Evolutionary conservation across 2,329 filamentous ascomycete species (phyloP).

Genomic region (Alternaria dauci): DNA sequence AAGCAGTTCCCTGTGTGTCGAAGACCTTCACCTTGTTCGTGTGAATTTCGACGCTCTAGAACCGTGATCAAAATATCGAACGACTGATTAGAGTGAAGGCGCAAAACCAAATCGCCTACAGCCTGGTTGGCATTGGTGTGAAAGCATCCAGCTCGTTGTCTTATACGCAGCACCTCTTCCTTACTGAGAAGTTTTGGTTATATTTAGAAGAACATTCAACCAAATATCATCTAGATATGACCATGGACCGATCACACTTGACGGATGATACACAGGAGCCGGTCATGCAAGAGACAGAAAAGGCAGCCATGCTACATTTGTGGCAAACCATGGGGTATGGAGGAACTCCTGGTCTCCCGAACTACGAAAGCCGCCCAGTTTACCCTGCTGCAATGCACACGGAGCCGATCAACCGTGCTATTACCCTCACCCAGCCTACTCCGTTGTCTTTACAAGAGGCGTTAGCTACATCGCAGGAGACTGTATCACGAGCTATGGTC

Average conservation of each 20-base stretch:
- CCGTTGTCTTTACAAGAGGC: neutral
- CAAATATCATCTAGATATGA: neutral
- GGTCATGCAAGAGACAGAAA: neutral
- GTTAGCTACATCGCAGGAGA: neutral
- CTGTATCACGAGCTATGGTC: fast-evolving
- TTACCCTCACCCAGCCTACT: neutral
- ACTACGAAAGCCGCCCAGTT: neutral
- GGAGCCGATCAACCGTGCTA: neutral
- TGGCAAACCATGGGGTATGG: neutral
- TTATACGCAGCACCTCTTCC: neutral
- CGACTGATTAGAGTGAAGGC: neutral
- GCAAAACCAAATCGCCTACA: neutral
- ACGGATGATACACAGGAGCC: neutral
- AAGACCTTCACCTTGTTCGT: neutral
- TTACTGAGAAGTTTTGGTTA: neutral
- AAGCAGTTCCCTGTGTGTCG: neutral
- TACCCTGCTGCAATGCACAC: neutral
- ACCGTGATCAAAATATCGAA: neutral
- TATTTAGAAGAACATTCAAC: neutral
- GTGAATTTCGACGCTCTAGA: neutral
- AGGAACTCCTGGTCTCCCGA: neutral
- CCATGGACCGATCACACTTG: neutral
- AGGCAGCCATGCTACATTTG: neutral
- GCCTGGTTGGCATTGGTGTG: neutral
- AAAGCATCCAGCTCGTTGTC: neutral